These are phyloP conservation scores for Ligustrum vulgare DNA, from an alignment of 257 asterid species.

Conservation along the genomic window DNA sequence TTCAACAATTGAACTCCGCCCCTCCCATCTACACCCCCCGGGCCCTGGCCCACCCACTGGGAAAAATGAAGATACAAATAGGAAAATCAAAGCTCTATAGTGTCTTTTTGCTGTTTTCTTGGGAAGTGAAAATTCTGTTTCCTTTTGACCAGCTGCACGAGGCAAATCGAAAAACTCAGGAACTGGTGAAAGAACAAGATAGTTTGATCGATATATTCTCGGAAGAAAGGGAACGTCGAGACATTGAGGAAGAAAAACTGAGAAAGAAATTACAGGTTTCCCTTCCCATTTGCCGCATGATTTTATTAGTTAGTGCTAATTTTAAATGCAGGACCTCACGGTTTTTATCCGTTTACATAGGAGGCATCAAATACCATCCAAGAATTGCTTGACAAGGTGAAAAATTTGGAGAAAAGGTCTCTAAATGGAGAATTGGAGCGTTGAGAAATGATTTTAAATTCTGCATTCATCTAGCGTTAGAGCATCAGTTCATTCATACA, in stretches of 20 bases:
- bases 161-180: constrained; percentile 45
- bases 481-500: background rate
- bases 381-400: constrained; percentile 56
- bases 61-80: background rate
- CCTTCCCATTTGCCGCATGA: background rate
- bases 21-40: background rate
- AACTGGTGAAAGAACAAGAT: constrained; percentile 70
- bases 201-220: constrained; percentile 70
- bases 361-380: constrained; percentile 67
- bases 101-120: background rate
- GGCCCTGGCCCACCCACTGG: background rate
- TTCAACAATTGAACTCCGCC: background rate
- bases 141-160: constrained; percentile 54
- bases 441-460: background rate
- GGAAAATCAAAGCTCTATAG: background rate
- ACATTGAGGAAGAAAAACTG: constrained; percentile 65
- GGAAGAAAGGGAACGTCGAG: constrained; percentile 88
- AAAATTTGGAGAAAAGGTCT: constrained; percentile 38
- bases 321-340: background rate
- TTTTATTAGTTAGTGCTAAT: background rate
- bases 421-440: constrained; percentile 23
- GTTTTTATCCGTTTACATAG: constrained; percentile 27
- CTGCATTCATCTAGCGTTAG: background rate
- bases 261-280: constrained; percentile 70
- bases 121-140: constrained; percentile 22